Evolutionary conservation across 768 basidiomycete species (phyloP).

Genomic region (Russula sp.): DNA sequence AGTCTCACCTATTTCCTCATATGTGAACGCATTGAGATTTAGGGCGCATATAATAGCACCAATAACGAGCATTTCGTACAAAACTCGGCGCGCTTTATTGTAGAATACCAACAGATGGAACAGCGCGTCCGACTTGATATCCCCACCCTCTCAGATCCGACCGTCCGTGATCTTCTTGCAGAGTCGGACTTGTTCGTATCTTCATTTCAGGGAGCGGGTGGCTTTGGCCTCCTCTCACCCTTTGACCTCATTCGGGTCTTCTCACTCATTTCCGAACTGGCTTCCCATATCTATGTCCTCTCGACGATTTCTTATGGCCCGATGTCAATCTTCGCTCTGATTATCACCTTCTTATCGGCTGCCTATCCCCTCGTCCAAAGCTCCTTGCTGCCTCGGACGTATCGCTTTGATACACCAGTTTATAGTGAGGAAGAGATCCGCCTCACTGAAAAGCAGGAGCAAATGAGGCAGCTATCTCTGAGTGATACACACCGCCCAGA

Average conservation of each 20-base stretch:
- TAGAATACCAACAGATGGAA: conserved; percentile 77
- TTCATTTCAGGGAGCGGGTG: conserved; percentile 69
- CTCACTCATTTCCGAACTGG: conserved; percentile 65
- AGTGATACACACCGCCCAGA: conserved; percentile 78
- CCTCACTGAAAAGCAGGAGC: conserved; percentile 68
- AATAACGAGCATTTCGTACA: conserved; percentile 73
- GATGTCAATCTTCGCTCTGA: conserved; percentile 54
- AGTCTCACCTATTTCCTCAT: conserved; percentile 35
- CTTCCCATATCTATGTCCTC: conserved; percentile 68
- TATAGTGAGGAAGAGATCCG: conserved; percentile 57
- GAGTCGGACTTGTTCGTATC: conserved; percentile 84
- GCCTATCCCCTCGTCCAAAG: conserved; percentile 59
- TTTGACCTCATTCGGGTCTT: conserved; percentile 75
- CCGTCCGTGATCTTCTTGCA: conserved; percentile 72
- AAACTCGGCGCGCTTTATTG: conserved; percentile 65
- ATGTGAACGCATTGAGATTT: conserved; percentile 13
- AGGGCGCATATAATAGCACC: conserved; percentile 44
- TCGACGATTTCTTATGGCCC: conserved; percentile 55
- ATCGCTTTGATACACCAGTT: conserved; percentile 45
- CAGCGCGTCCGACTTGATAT: conserved; percentile 74
- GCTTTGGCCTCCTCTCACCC: conserved; percentile 77
- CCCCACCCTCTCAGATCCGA: conserved; percentile 72
- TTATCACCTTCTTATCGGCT: conserved; percentile 60
- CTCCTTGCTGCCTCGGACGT: conserved; percentile 48
- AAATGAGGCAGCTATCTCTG: conserved; percentile 70